These are phyloP conservation scores for Ustilago bromivora DNA, from an alignment of 1,284 basidiomycete species.

Conservation along the genomic window DNA sequence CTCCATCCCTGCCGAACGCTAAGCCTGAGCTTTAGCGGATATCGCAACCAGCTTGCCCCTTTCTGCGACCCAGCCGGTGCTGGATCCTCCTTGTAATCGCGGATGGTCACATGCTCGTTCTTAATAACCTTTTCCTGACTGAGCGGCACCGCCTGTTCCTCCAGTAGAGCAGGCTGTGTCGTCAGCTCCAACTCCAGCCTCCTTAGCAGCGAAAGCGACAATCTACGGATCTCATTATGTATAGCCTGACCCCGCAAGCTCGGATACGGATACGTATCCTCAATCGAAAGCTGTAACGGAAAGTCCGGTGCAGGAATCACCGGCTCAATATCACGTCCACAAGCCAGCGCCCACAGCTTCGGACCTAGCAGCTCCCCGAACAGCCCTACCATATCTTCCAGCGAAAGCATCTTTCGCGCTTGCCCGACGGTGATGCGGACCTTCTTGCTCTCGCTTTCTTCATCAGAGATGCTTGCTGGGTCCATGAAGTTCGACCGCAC, in stretches of 20 bases:
- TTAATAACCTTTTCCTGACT: slow-evolving; percentile 33
- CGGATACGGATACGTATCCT: slow-evolving; percentile 66
- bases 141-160: slow-evolving; percentile 14
- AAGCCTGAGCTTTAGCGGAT: slow-evolving; percentile 56
- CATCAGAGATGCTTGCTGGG: slow-evolving; percentile 21
- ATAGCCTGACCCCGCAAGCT: slow-evolving; percentile 42
- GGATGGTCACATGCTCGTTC: slow-evolving; percentile 26
- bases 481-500: slow-evolving; percentile 31
- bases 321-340: slow-evolving; percentile 64
- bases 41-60: slow-evolving; percentile 47
- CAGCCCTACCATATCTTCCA: slow-evolving; percentile 33
- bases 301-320: slow-evolving; percentile 67
- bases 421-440: slow-evolving; percentile 31
- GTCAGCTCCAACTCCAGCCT: slow-evolving; percentile 64
- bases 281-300: slow-evolving; percentile 69
- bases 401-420: slow-evolving; percentile 48
- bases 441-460: slow-evolving; percentile 24
- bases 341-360: slow-evolving; percentile 63
- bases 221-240: slow-evolving; percentile 37
- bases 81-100: slow-evolving; percentile 31
- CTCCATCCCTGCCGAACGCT: slow-evolving; percentile 52
- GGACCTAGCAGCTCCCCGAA: slow-evolving; percentile 60
- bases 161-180: not conserved
- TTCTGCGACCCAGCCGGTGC: not conserved
- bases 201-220: slow-evolving; percentile 49